Conservation (phyloP, 2,329 filamentous ascomycete species). For the Penicillium sp. region DNA sequence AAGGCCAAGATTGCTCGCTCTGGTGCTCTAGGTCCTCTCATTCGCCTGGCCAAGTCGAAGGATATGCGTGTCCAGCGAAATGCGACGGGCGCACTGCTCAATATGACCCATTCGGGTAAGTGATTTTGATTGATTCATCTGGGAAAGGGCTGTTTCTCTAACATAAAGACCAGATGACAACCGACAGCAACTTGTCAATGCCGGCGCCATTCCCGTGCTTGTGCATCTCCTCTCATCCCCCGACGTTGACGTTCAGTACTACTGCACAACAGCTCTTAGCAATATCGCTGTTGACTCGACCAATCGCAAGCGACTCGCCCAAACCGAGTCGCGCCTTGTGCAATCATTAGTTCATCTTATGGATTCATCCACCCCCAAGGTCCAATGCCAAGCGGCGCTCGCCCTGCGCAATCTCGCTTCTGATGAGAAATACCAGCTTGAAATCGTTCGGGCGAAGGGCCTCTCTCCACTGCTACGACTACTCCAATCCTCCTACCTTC, state of each 20-base stretch:
- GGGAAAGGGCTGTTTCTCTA: conserved; percentile 13
- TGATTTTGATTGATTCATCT: neutral
- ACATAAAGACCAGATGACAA: conserved; percentile 73
- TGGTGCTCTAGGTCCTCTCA: conserved; percentile 86
- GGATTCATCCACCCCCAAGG: conserved; percentile 95
- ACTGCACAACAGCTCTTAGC: conserved; percentile 96
- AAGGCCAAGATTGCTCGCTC: conserved; percentile 98
- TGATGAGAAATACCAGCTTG: conserved; percentile 97
- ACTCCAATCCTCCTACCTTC: conserved; percentile 91
- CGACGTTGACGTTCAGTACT: conserved; percentile 98
- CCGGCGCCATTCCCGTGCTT: conserved; percentile 94
- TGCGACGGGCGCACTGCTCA: conserved; percentile 90
- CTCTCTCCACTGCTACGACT: conserved; percentile 82
- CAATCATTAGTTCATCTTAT: conserved; percentile 93
- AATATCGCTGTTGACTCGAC: conserved; percentile 95
- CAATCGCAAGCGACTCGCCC: conserved; percentile 86
- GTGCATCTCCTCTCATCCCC: conserved; percentile 89
- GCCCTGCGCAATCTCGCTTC: conserved; percentile 93
- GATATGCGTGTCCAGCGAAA: conserved; percentile 99
- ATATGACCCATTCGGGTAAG: conserved; percentile 98
- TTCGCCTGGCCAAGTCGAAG: conserved; percentile 89
- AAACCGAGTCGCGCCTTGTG: conserved; percentile 86
- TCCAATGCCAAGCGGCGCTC: conserved; percentile 94
- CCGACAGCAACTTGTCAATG: conserved; percentile 93
- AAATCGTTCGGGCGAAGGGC: conserved; percentile 88